These are phyloP conservation scores for Knufia petricola DNA, from an alignment of 2,329 filamentous ascomycete species.

Conservation along the genomic window DNA sequence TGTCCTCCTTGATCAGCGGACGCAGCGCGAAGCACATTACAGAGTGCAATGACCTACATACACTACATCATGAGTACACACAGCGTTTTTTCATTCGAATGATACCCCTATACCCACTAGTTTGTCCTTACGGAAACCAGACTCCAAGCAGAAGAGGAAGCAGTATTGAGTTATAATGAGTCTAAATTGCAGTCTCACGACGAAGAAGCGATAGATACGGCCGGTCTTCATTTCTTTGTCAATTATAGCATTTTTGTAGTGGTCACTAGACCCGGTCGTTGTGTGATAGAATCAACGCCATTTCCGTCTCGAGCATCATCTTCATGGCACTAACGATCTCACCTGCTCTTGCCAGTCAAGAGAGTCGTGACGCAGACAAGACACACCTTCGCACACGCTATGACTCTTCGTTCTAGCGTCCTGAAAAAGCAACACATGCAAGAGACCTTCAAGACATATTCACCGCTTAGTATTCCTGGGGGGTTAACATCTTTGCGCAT, in stretches of 20 bases:
- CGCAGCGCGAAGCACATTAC: background rate
- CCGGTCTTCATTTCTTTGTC: background rate
- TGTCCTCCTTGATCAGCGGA: background rate
- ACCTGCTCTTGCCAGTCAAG: too few species aligned
- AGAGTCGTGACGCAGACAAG: too few species aligned
- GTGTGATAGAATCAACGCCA: background rate
- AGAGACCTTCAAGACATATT: too few species aligned
- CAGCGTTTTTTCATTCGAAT: background rate
- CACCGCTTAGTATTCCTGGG: too few species aligned
- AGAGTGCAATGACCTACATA: background rate
- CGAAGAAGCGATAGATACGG: background rate
- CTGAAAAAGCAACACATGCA: too few species aligned
- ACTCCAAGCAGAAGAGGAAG: background rate
- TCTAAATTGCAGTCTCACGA: constrained; percentile 3
- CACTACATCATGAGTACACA: background rate
- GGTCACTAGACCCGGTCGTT: background rate
- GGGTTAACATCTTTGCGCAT: too few species aligned
- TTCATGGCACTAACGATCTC: too few species aligned
- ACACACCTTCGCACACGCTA: too few species aligned
- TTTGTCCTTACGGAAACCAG: background rate
- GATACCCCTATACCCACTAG: background rate
- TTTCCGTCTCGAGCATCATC: background rate
- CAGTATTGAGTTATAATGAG: background rate
- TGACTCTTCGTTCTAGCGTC: too few species aligned
- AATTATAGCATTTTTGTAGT: background rate